Evolutionary conservation across 2,329 filamentous ascomycete genomes (phyloP), one percentile per base, ranked within the genome.

Genomic region (Anthostomella pinea): DNA sequence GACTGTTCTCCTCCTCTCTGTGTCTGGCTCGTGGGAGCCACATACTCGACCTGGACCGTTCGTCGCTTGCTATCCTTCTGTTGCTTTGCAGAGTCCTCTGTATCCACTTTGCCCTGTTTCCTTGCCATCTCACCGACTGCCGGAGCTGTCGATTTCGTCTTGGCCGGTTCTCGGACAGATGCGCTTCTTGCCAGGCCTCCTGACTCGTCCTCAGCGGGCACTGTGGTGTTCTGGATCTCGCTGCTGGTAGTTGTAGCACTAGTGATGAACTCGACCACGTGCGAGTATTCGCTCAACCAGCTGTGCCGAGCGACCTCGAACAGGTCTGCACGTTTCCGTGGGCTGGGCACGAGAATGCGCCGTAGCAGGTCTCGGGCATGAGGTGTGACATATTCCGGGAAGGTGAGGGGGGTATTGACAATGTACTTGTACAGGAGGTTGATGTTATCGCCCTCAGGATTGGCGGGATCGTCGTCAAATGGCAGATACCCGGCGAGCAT

Each of bases 361-460:
- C 93, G 83, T 30, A 98, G 72, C 1, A 98, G 76, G 63, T 98
- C 93, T 54, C 93, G 79, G 15, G 93, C 91, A 63, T 98, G 93
- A 6, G 93, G 93, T 6, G 93, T 95, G 51, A 98, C 93, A 60
- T 97, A 97, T 81, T 98, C 93, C 44, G 93, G 93, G 62, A 98
- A 98, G 4, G 91, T 97, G 26, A 98, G 77, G 22, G 91, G 90
- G 1, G 93, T 98, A 37, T 88, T 94, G 41, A 96, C 91, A 53
- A 98, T 98, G 67, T 98, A 98, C 69, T 97, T 97, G 76, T 98
- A 98, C 18, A 98, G 73, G 8, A 98, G 76, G 62, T 98, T 98
- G 69, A 98, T 98, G 61, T 98, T 98, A 63, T 98, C 93, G 50
- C 93, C 93, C 65, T 98, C 93, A 3, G 93, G 93, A 59, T 98